Evolutionary conservation across 345 rosid species (phyloP).

Genomic region (Corchorus olitorius): DNA sequence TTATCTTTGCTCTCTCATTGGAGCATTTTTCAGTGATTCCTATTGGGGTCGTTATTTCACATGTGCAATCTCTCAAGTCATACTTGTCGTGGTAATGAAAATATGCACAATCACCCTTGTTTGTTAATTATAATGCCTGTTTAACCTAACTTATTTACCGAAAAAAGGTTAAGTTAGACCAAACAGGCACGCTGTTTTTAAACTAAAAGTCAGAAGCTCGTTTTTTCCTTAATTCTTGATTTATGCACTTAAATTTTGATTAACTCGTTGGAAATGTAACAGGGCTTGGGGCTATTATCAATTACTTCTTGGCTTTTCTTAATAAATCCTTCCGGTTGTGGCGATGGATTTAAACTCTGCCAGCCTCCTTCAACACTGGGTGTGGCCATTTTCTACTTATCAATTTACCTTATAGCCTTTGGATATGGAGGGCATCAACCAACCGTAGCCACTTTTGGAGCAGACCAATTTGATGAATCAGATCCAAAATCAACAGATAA

Average conservation of each 20-base stretch:
- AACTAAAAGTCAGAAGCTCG: no score
- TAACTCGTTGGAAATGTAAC: not conserved
- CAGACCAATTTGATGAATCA: conserved; percentile 71
- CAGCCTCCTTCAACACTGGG: conserved; percentile 42
- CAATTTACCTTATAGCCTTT: conserved; percentile 73
- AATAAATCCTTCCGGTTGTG: conserved; percentile 71
- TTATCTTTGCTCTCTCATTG: conserved; percentile 77
- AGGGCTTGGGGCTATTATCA: conserved; percentile 70
- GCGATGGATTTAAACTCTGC: conserved; percentile 52
- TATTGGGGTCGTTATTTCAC: conserved; percentile 96
- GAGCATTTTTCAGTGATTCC: conserved; percentile 93
- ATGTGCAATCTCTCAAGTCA: conserved; percentile 56
- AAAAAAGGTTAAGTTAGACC: no score
- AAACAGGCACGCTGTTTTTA: no score
- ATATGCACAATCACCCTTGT: not conserved
- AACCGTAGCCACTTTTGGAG: conserved; percentile 84
- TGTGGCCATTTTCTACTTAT: conserved; percentile 53
- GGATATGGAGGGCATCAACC: conserved; percentile 97
- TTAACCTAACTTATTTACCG: no score
- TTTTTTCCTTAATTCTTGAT: not conserved
- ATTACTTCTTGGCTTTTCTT: conserved; percentile 62
- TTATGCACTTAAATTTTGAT: not conserved
- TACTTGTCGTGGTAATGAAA: conserved; percentile 49
- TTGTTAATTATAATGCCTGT: not conserved
- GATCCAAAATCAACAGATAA: conserved; percentile 32